Evolutionary conservation across 2,329 filamentous ascomycete species (phyloP).

Genomic region (Phialophora verrucosa): DNA sequence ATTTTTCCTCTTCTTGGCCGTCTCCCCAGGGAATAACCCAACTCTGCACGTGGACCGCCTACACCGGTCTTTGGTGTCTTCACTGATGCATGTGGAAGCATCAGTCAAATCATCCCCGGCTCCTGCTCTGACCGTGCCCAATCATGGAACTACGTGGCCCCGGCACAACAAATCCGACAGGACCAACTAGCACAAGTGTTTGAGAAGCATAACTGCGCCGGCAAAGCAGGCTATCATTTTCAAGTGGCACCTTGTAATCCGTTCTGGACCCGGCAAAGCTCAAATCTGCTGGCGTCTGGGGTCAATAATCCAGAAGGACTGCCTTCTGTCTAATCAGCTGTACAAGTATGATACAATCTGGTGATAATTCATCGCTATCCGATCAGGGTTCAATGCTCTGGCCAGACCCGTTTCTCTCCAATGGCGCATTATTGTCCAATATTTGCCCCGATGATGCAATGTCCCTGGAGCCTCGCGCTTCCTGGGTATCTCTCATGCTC

Average conservation of each 20-base stretch:
- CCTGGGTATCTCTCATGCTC: slow-evolving; percentile 19
- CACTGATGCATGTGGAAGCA: not conserved
- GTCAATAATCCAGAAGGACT: slow-evolving; percentile 16
- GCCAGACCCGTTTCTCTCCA: slow-evolving; percentile 29
- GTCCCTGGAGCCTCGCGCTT: slow-evolving; percentile 20
- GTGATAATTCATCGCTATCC: slow-evolving; percentile 9
- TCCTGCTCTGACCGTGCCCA: not conserved
- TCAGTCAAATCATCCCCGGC: not conserved
- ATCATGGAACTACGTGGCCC: not conserved
- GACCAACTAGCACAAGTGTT: not conserved
- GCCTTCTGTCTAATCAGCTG: slow-evolving; percentile 7
- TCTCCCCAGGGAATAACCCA: not conserved
- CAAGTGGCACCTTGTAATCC: slow-evolving; percentile 6
- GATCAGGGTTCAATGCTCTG: slow-evolving; percentile 25
- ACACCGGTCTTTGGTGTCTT: not conserved
- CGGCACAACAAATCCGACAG: not conserved
- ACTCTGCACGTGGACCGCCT: not conserved
- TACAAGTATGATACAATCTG: slow-evolving; percentile 23
- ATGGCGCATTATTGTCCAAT: slow-evolving; percentile 30
- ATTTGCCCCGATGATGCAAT: slow-evolving; percentile 31
- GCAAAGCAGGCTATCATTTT: slow-evolving; percentile 4
- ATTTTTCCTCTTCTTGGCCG: not conserved
- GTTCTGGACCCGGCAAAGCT: slow-evolving; percentile 5
- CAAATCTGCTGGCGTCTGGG: slow-evolving; percentile 2
- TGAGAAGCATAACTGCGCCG: not conserved